phyloP scores from a whole-genome alignment of 1,284 basidiomycete genomes.

The Fomitopsis palustris region DNA sequence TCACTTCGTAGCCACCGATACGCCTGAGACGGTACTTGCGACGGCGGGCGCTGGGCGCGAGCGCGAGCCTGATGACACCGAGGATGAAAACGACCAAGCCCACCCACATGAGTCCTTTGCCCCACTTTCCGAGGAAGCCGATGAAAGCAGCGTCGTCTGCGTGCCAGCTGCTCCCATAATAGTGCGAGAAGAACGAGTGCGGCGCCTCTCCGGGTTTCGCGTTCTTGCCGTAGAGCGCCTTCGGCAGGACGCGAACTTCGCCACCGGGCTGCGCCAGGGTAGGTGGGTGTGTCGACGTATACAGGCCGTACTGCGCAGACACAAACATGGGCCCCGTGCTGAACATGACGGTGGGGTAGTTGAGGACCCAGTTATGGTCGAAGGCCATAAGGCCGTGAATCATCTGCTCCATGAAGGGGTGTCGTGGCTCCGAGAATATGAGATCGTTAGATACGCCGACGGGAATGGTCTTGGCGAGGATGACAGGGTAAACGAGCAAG shows the following conservation, averaged over 20 bases:
- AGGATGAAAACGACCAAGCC: constrained; percentile 69
- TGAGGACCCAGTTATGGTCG: constrained; percentile 89
- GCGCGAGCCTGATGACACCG: constrained; percentile 59
- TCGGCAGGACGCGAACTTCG: constrained; percentile 88
- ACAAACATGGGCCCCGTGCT: constrained; percentile 96
- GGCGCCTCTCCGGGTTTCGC: constrained; percentile 81
- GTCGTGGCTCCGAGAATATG: constrained; percentile 85
- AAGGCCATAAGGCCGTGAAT: constrained; percentile 93
- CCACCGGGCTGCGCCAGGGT: constrained; percentile 50
- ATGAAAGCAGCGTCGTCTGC: constrained; percentile 93
- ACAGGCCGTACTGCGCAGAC: constrained; percentile 83
- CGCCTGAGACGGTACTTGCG: constrained; percentile 56
- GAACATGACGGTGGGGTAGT: constrained; percentile 99
- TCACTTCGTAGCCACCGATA: constrained; percentile 70
- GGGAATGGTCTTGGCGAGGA: constrained; percentile 93
- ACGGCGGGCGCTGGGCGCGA: constrained; percentile 46
- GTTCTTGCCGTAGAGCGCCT: constrained; percentile 96
- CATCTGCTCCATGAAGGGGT: constrained; percentile 90
- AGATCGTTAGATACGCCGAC: constrained; percentile 98
- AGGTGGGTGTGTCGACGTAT: constrained; percentile 68
- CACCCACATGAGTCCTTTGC: constrained; percentile 82
- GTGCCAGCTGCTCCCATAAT: constrained; percentile 97
- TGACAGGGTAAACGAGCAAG: constrained; percentile 84
- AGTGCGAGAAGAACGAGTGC: constrained; percentile 92
- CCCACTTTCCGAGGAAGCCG: constrained; percentile 84